Percentiles rank a stretch among this genome's conserved stretches.
Evolutionary conservation across 768 basidiomycete species (phyloP).

Genomic region (Collybia sordida): DNA sequence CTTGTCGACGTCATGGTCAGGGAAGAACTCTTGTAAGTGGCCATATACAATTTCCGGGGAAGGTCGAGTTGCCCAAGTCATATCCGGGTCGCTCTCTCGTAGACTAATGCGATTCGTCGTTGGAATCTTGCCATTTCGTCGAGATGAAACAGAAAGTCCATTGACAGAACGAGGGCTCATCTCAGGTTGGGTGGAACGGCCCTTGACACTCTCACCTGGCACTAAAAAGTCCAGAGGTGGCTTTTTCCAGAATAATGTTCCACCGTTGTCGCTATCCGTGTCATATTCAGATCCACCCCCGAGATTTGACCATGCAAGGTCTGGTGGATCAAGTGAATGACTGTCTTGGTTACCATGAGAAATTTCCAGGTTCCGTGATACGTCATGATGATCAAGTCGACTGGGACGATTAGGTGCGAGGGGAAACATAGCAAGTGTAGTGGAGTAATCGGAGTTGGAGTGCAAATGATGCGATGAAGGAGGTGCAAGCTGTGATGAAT

Average conservation of each 20-base stretch:
- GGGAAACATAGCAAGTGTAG: neutral
- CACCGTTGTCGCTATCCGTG: slow-evolving; percentile 16
- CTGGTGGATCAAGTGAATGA: no score
- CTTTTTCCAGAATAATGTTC: slow-evolving; percentile 26
- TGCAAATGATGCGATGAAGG: neutral
- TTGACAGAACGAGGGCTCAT: slow-evolving; percentile 5
- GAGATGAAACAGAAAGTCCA: neutral
- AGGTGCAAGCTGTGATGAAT: slow-evolving; percentile 16
- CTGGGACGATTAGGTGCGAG: no score
- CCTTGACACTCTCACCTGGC: neutral
- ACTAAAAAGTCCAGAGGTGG: slow-evolving; percentile 23
- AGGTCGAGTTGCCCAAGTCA: slow-evolving; percentile 52
- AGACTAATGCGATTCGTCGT: slow-evolving; percentile 1
- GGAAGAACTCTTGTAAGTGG: slow-evolving; percentile 83
- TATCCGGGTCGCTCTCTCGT: slow-evolving; percentile 6
- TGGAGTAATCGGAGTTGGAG: slow-evolving; percentile 1
- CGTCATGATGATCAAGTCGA: no score
- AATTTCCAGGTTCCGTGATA: neutral
- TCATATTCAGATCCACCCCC: slow-evolving; percentile 6
- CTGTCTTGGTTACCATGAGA: no score
- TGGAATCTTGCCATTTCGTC: neutral
- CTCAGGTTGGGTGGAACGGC: neutral
- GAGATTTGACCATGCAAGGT: neutral
- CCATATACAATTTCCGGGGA: slow-evolving; percentile 78
- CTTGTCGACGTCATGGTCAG: slow-evolving; percentile 84